These are phyloP conservation scores for Immersiporthe knoxdaviesiana DNA, from an alignment of 2,329 filamentous ascomycete genomes.

Conservation along the genomic window DNA sequence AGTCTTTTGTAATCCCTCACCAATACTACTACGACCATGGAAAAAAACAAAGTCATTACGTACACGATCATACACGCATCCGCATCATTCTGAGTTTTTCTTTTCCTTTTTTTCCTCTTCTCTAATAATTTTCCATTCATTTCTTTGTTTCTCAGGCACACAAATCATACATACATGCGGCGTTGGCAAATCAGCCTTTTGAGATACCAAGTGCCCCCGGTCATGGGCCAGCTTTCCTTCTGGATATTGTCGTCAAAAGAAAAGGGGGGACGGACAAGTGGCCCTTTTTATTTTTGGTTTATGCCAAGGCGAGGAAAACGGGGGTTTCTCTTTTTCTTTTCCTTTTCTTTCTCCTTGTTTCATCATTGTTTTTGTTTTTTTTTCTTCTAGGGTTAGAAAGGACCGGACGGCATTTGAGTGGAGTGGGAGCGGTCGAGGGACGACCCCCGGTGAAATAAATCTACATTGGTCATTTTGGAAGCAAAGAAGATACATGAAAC, in stretches of 20 bases:
- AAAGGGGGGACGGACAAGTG: constrained; percentile 5
- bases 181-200: constrained; percentile 32
- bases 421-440: neutral
- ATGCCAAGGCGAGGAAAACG: neutral
- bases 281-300: constrained; percentile 10
- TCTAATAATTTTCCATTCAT: neutral
- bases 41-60: constrained; percentile 14
- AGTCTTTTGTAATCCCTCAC: constrained; percentile 21
- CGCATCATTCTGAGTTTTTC: constrained; percentile 21
- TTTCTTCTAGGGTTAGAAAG: neutral
- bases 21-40: constrained; percentile 15
- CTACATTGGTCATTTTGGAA: neutral
- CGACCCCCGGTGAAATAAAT: neutral
- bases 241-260: constrained; percentile 24
- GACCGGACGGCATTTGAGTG: neutral
- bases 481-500: neutral
- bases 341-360: too few relatives aligned
- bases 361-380: too few relatives aligned
- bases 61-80: constrained; percentile 25
- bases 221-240: constrained; percentile 19
- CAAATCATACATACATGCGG: constrained; percentile 24
- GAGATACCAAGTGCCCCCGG: constrained; percentile 35
- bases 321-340: neutral
- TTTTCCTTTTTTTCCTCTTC: neutral
- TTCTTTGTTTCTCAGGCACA: neutral